A percentile compares a stretch with the other conserved stretches of the same genome.
Conservation (phyloP, 805 yeast genomes). For the Suhomyces vadensis region DNA sequence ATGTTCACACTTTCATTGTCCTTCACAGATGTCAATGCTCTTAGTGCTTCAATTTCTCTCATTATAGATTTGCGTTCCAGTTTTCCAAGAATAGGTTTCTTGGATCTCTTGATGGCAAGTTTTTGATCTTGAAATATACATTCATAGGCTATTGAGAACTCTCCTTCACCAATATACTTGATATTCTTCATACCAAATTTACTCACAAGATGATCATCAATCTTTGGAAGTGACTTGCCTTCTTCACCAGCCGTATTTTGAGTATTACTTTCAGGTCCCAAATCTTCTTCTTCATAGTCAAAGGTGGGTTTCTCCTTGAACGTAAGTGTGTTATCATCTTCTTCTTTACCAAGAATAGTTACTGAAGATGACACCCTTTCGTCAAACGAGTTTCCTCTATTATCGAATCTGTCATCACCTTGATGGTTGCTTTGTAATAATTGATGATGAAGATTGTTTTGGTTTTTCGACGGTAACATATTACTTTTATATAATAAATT, state of each 20-base stretch:
- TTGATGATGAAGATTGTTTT: conserved; percentile 10
- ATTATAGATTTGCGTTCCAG: conserved; percentile 60
- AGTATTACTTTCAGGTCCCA: background rate
- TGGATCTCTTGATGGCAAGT: conserved; percentile 88
- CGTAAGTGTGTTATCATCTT: conserved; percentile 7
- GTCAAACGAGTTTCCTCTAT: background rate
- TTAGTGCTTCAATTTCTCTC: conserved; percentile 76
- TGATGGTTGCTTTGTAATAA: conserved; percentile 2
- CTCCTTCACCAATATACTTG: conserved; percentile 75
- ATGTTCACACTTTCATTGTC: no score
- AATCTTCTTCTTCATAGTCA: background rate
- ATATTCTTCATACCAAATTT: conserved; percentile 61
- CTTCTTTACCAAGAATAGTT: conserved; percentile 1
- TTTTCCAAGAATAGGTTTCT: conserved; percentile 53
- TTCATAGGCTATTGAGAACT: conserved; percentile 85
- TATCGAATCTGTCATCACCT: background rate
- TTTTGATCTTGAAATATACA: conserved; percentile 66
- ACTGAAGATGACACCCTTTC: background rate
- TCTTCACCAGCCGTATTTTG: background rate
- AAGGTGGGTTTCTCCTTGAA: conserved; percentile 2
- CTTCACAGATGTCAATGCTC: conserved; percentile 35
- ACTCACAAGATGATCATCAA: conserved; percentile 47
- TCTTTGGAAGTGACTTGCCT: conserved; percentile 6
- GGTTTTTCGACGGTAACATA: conserved; percentile 9
- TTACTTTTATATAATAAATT: conserved; percentile 12